Conservation (phyloP, 164 flowering plant genomes). For the Protea cynaroides region DNA sequence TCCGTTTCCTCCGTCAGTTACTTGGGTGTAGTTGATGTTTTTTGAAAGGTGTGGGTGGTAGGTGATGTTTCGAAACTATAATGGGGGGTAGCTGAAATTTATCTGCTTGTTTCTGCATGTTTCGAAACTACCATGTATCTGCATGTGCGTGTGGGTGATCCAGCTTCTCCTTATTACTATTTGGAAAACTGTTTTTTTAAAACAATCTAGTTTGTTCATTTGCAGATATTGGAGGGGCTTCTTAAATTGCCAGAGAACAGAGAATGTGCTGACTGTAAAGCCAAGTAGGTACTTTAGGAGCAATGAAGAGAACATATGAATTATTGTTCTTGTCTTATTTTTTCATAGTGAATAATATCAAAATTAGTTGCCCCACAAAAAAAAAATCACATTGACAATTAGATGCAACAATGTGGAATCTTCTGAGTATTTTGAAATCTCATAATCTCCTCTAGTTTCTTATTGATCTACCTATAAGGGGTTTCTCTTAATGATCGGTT, state of each 20-base stretch:
- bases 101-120: too few species aligned
- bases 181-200: too few species aligned
- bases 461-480: constrained; percentile 3
- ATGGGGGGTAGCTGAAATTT: too few species aligned
- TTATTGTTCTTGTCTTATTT: background rate
- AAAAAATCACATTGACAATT: background rate
- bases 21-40: too few species aligned
- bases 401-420: background rate
- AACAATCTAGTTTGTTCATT: too few species aligned
- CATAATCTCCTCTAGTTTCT: background rate
- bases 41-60: too few species aligned
- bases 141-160: too few species aligned
- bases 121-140: too few species aligned
- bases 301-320: background rate
- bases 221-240: constrained; percentile 59
- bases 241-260: constrained; percentile 57
- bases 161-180: too few species aligned
- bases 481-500: background rate
- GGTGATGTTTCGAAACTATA: too few species aligned
- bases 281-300: constrained; percentile 37
- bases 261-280: constrained; percentile 69
- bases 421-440: background rate
- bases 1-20: too few species aligned
- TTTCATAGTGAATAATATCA: background rate
- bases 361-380: too few species aligned